Base-by-base conservation (phyloP, 176 grass and related monocot species). In the Aegilops speltoides region DNA sequence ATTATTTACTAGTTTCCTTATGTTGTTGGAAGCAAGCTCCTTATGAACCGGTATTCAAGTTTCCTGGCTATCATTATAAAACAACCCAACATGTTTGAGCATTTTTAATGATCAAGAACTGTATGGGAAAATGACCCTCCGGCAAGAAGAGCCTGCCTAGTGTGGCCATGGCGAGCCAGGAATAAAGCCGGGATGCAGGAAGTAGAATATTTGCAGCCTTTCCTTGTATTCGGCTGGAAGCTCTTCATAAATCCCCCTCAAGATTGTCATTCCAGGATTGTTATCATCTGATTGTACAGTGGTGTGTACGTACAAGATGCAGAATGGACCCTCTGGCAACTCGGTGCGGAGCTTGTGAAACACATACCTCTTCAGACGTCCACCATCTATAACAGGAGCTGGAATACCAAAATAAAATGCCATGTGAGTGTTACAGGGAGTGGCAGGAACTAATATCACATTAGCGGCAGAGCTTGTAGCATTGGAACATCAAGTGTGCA, bases 281-380 rank as follows among this genome's bases (percentile, higher is more conserved):
- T 99, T 96, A 64, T 93, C 94, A 72, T 92, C 97, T 13, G 94
- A 96, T 36, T 91, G 90, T 8, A 94, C 97, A 80, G 80, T 91
- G 88, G 90, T 99, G 73, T 96, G 97, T 46, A 96, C 83, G 80
- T 99, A 99, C 81, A 99, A 16, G 65, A 99, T 91, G 85, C 92
- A 94, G 86, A 89, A 99, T 38, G 94, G 94, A 34, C 91, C 97
- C 54, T 87, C 85, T 41, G 89, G 77, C 68, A 99, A 70, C 36
- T 96, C 90, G 7, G 87, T 83, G 40, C 63, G 62, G 13, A 96
- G 73, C 82, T 99, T 99, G 74, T 89, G 79, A 76, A 89, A 86
- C 26, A 99, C 84, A 69, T 96, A 94, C 70, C 86, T 93, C 92
- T 94, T 99, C 67, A 99, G 92, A 24, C 90, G 94, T 26, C 91